Evolutionary conservation across 2,329 filamentous ascomycete species (phyloP).

Genomic region (Sarocladium strictum): DNA sequence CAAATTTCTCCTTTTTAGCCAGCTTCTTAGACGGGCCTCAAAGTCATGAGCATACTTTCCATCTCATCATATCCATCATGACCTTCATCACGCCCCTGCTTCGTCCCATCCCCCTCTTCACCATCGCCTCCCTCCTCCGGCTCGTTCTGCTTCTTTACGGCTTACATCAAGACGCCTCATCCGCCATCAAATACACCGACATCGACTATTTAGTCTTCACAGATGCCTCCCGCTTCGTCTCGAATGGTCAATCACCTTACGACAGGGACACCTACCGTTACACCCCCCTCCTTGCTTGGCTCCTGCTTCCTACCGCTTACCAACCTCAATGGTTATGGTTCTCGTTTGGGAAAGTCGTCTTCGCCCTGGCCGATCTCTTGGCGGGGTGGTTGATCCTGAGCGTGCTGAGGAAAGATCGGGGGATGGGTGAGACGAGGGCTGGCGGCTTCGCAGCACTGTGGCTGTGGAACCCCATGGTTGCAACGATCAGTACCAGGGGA

Average conservation of each 20-base stretch:
- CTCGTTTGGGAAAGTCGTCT: conserved; percentile 80
- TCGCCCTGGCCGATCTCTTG: conserved; percentile 75
- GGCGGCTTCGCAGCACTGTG: conserved; percentile 79
- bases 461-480: conserved; percentile 97
- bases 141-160: conserved; percentile 76
- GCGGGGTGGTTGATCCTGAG: conserved; percentile 70
- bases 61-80: background rate
- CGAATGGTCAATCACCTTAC: conserved; percentile 69
- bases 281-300: conserved; percentile 88
- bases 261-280: conserved; percentile 92
- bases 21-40: too few species aligned
- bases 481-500: conserved; percentile 89
- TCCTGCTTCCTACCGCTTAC: conserved; percentile 74
- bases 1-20: too few species aligned
- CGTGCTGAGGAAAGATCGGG: conserved; percentile 27
- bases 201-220: conserved; percentile 99
- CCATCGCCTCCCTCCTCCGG: conserved; percentile 59
- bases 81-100: conserved; percentile 19
- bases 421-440: conserved; percentile 48
- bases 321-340: conserved; percentile 52
- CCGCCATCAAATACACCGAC: conserved; percentile 94
- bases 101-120: conserved; percentile 43
- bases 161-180: conserved; percentile 85
- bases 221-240: conserved; percentile 76
- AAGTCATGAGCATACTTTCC: too few species aligned